Evolutionary conservation across 345 rosid species (phyloP).

Genomic region (Durio zibethinus): DNA sequence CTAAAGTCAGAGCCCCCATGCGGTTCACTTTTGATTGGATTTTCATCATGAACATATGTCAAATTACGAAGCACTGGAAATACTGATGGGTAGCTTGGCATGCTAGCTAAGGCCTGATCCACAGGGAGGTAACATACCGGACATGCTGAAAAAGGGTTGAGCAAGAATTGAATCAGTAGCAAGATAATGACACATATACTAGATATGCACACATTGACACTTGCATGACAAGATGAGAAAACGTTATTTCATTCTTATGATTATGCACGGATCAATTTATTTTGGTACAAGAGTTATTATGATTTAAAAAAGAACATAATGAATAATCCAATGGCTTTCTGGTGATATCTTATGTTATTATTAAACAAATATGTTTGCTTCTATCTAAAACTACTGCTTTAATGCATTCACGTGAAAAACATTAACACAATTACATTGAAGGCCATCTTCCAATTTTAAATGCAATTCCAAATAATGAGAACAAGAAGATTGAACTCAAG

Average conservation of each 20-base stretch:
- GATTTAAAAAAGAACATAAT: not conserved
- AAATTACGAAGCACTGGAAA: slow-evolving; percentile 57
- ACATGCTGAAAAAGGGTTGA: slow-evolving; percentile 51
- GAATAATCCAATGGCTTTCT: not conserved
- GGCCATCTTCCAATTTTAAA: slow-evolving; percentile 3
- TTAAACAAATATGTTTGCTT: not conserved
- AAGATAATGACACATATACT: not conserved
- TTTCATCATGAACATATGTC: slow-evolving; percentile 56
- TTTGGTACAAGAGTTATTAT: not conserved
- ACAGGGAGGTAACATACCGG: slow-evolving; percentile 78
- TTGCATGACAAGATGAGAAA: not conserved
- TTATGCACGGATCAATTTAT: not conserved
- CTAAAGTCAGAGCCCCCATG: slow-evolving; percentile 85
- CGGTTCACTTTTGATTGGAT: slow-evolving; percentile 50
- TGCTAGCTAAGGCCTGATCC: slow-evolving; percentile 64
- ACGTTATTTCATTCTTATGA: not conserved
- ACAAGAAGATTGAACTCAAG: slow-evolving; percentile 16
- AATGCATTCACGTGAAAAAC: not conserved
- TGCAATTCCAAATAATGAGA: not conserved
- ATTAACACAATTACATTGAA: not conserved
- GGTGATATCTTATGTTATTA: not conserved
- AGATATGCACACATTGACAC: not conserved
- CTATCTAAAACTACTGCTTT: not conserved
- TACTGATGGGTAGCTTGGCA: slow-evolving; percentile 57
- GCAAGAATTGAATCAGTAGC: slow-evolving; percentile 13